Base-by-base conservation (phyloP, 768 basidiomycete genomes). In the Tylopilus balloui region DNA sequence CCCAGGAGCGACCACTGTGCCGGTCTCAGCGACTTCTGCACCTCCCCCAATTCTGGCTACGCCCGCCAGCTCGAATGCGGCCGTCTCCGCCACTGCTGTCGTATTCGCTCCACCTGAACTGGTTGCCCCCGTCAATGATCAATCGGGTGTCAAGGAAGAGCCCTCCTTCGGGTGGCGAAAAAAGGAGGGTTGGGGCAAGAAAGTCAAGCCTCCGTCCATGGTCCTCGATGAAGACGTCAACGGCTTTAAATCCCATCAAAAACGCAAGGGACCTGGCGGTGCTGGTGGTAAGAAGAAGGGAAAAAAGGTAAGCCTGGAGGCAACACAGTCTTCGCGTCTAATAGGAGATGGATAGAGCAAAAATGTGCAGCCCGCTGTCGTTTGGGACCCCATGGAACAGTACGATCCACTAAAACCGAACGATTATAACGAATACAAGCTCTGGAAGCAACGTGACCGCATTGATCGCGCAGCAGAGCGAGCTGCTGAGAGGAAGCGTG, bases 121-220 rank as follows among this genome's bases (percentile, higher is more conserved):
- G 13, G 71, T 82, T 31, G 62, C 50, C 3, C 29, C 57, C 8
- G 47, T 37, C 7, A 56, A 36, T 10, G 67, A 65, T 10, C 62
- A 72, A 44, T 44, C 55, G 10, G 61, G 66, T 31, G 48, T 47
- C 43, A 60, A 68, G 34, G 55, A 63, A 6, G 60, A 65, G 38
- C 54, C 67, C 14, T 51, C 60, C 32, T 48, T 69, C 3, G 43
- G 70, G n/a, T 69, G 74, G 56, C 69, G 75, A 15, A 65, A 73
- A 55, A 60, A 68, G 42, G 79, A 82, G 54, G 83, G 83, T 56
- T 91, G 90, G 90, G 86, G 86, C 36, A 88, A 85, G 69, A 91
- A 91, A 64, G 83, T 92, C 62, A 91, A 91, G 59, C 90, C 91
- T 14, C 91, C 91, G 3, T 87, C 87, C 1, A 92, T 93, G 88